phyloP scores from a whole-genome alignment of 805 yeast species.

The Saturnispora mendoncae region DNA sequence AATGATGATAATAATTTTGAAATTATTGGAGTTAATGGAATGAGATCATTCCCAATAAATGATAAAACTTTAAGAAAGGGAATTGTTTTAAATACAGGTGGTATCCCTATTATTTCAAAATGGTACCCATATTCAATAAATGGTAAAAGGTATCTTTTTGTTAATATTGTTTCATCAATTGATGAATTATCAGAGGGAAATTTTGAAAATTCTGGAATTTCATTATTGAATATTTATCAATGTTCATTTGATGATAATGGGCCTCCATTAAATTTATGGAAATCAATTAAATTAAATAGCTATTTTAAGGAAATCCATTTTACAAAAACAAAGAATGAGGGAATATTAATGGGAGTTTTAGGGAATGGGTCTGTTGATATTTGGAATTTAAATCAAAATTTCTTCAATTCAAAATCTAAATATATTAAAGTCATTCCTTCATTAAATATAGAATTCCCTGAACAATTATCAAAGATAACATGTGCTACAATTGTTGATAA shows the following conservation, averaged over 20 bases:
- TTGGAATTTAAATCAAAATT: constrained; percentile 17
- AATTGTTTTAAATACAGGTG: constrained; percentile 25
- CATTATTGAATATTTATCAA: constrained; percentile 21
- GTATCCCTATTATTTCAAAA: constrained; percentile 21
- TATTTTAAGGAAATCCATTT: constrained; percentile 24
- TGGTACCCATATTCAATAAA: constrained; percentile 21
- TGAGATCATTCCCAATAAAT: constrained; percentile 17
- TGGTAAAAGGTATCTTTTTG: constrained; percentile 21
- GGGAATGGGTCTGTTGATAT: constrained; percentile 23
- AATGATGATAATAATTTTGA: constrained; percentile 10
- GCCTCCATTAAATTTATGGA: constrained; percentile 10
- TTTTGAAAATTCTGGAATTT: constrained; percentile 11
- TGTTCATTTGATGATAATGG: constrained; percentile 10
- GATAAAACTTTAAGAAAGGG: constrained; percentile 19
- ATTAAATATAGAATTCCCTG: constrained; percentile 16
- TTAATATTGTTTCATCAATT: constrained; percentile 16
- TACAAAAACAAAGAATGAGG: constrained; percentile 13
- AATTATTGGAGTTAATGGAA: constrained; percentile 4
- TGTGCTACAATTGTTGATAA: constrained; percentile 26
- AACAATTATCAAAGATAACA: constrained; percentile 10
- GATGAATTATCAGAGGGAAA: constrained; percentile 11
- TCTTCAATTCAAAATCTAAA: constrained; percentile 8
- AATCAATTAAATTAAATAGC: constrained; percentile 18
- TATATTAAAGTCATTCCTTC: constrained; percentile 9
- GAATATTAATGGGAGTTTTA: constrained; percentile 20